phyloP scores from a whole-genome alignment of 768 basidiomycete genomes.

The Galerina marginata region DNA sequence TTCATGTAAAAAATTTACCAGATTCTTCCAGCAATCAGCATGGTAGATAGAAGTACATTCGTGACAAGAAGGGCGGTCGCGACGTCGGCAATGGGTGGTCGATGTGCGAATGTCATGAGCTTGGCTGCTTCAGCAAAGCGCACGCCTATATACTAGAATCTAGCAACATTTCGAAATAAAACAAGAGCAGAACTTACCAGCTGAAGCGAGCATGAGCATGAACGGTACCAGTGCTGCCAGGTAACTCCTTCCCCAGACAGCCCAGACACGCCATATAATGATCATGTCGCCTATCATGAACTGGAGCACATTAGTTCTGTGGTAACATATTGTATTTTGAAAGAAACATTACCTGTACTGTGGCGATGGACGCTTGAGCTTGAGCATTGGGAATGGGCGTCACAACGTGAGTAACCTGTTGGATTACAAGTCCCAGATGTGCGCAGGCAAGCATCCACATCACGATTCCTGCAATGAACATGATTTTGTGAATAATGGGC shows the following conservation, averaged over 20 bases:
- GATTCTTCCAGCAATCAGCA: conserved; percentile 3
- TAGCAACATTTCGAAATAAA: background rate
- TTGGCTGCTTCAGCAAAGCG: conserved; percentile 8
- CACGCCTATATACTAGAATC: background rate
- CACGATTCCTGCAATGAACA: background rate
- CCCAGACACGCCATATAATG: conserved; percentile 13
- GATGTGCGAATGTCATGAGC: background rate
- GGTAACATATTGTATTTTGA: no score
- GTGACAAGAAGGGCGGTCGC: conserved; percentile 7
- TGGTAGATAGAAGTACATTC: conserved; percentile 5
- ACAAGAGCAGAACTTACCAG: background rate
- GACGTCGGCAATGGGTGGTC: conserved; percentile 5
- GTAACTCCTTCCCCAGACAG: conserved; percentile 8
- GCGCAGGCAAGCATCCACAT: background rate
- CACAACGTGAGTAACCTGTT: no score
- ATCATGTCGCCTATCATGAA: conserved; percentile 14
- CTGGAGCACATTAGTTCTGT: background rate
- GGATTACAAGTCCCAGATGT: background rate
- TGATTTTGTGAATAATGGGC: conserved; percentile 6
- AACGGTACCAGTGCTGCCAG: conserved; percentile 2
- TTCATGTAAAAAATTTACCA: background rate
- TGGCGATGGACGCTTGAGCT: no score
- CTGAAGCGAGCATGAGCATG: conserved; percentile 7
- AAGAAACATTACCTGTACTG: no score
- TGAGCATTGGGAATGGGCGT: no score